Conservation (phyloP, 192 early-diverging fungal species). For the Coemansia sp. region DNA sequence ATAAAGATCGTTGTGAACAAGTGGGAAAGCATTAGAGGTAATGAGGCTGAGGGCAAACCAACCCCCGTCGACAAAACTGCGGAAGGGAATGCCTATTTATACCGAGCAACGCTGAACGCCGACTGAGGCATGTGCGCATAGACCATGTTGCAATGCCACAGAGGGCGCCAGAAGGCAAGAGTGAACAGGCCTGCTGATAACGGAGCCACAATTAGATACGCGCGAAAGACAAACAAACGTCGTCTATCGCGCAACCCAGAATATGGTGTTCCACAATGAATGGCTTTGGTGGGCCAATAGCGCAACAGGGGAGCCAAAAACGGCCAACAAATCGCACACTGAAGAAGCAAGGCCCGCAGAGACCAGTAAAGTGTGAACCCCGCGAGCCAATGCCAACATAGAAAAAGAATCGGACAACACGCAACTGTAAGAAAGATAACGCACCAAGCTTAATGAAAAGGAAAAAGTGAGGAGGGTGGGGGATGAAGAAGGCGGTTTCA, state of each 20-base stretch:
- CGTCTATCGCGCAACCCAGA: too few relatives aligned
- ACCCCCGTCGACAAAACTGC: neutral
- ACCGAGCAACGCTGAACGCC: neutral
- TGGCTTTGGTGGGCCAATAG: neutral
- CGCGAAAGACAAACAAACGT: neutral
- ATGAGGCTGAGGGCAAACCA: neutral
- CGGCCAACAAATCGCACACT: neutral
- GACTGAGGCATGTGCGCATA: neutral
- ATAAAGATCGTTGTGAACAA: neutral
- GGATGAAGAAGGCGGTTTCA: neutral
- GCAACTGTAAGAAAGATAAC: neutral
- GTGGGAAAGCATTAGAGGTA: neutral
- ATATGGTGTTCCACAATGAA: neutral
- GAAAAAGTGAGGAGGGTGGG: neutral
- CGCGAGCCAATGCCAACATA: neutral
- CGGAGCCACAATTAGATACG: neutral
- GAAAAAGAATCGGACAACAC: neutral
- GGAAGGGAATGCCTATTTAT: neutral
- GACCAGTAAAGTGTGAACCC: neutral
- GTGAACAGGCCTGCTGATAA: neutral
- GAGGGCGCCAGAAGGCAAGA: neutral
- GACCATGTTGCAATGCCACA: neutral
- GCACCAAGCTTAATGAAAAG: neutral
- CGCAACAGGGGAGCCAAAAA: neutral
- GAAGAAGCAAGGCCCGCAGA: neutral